phyloP scores from a whole-genome alignment of 2,329 filamentous ascomycete species.

The Alternaria ventricosa region DNA sequence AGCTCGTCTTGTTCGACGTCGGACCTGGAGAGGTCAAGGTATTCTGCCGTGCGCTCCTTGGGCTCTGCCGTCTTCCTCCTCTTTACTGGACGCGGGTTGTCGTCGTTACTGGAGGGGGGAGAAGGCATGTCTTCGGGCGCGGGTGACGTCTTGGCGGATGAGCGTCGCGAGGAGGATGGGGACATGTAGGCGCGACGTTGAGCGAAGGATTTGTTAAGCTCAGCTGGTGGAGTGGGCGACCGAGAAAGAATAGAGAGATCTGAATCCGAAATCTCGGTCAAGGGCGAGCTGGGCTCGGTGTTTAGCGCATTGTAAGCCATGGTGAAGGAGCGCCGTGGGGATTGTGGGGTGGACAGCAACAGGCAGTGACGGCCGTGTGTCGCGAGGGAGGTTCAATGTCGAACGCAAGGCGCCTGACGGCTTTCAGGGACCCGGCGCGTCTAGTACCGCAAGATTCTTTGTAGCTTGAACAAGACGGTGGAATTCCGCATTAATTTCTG shows the following conservation, averaged over 20 bases:
- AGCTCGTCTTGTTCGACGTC: slow-evolving; percentile 64
- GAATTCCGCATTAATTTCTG: slow-evolving; percentile 1
- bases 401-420: slow-evolving; percentile 10
- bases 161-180: slow-evolving; percentile 54
- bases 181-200: slow-evolving; percentile 42
- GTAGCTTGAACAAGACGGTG: background rate
- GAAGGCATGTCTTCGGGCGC: slow-evolving; percentile 54
- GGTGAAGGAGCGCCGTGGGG: slow-evolving; percentile 19
- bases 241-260: slow-evolving; percentile 37
- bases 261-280: slow-evolving; percentile 49
- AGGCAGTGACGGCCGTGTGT: slow-evolving; percentile 20
- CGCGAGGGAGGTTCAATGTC: slow-evolving; percentile 16
- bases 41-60: slow-evolving; percentile 78
- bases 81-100: slow-evolving; percentile 75
- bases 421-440: slow-evolving; percentile 17
- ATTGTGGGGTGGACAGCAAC: slow-evolving; percentile 7
- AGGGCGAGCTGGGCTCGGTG: slow-evolving; percentile 45
- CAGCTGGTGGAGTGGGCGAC: slow-evolving; percentile 43
- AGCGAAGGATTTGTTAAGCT: slow-evolving; percentile 38
- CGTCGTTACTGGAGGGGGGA: slow-evolving; percentile 58
- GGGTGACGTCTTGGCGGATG: slow-evolving; percentile 55
- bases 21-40: slow-evolving; percentile 71
- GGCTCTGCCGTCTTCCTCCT: slow-evolving; percentile 66
- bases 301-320: slow-evolving; percentile 34
- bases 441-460: background rate